These are phyloP conservation scores for Globisporangium cystogenes DNA, from an alignment of 352 stramenopile species.

Conservation along the genomic window DNA sequence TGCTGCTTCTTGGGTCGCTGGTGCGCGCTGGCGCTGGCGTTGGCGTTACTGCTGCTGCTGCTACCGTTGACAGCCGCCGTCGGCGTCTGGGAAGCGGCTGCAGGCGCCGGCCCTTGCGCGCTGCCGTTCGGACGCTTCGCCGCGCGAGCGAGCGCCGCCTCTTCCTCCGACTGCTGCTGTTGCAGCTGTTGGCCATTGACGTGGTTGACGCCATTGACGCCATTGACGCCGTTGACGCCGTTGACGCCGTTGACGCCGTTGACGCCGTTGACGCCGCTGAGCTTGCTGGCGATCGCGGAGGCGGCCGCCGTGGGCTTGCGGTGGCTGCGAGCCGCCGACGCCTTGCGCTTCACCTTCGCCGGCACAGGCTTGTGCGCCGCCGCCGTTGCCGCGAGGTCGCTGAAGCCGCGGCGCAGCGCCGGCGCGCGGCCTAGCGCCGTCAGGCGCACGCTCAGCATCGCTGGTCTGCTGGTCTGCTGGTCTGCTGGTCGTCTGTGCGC, in stretches of 20 bases:
- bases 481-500: neutral
- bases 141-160: conserved; percentile 7
- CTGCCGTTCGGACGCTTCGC: conserved; percentile 9
- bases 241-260: neutral
- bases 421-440: neutral
- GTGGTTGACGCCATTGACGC: neutral
- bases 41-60: neutral
- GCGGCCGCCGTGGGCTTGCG: conserved; percentile 12
- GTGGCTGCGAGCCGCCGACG: conserved; percentile 9
- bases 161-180: conserved; percentile 10
- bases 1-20: conserved; percentile 8
- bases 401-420: neutral
- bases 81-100: neutral
- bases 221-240: neutral
- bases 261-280: conserved; percentile 9
- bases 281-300: conserved; percentile 14
- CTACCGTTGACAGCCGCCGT: neutral
- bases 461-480: neutral
- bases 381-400: neutral
- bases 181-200: conserved; percentile 9
- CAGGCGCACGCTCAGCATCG: neutral
- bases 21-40: neutral
- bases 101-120: neutral
- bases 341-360: conserved; percentile 18
- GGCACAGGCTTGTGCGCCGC: conserved; percentile 15